Conservation (phyloP, 768 basidiomycete genomes). For the Daedaleopsis sinensis region DNA sequence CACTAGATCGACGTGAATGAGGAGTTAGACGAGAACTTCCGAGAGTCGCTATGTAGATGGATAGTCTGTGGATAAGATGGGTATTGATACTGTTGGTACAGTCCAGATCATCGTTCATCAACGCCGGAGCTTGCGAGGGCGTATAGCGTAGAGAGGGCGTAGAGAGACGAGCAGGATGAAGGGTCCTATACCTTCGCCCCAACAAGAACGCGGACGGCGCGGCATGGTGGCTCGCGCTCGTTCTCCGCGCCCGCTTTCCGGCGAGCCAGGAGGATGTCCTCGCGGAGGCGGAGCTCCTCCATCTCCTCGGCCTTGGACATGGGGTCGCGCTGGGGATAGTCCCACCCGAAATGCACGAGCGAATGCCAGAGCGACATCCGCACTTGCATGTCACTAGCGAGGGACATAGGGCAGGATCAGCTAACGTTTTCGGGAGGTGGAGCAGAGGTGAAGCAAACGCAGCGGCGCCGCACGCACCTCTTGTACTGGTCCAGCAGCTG, state of each 20-base stretch:
- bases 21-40: too few relatives aligned
- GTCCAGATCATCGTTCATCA: too few relatives aligned
- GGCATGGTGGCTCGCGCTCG: conserved; percentile 14
- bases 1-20: too few relatives aligned
- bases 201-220: conserved; percentile 11
- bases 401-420: not conserved
- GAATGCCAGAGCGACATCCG: conserved; percentile 30
- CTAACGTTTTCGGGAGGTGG: not conserved
- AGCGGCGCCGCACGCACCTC: conserved; percentile 18
- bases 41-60: too few relatives aligned
- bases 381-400: conserved; percentile 28
- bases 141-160: too few relatives aligned
- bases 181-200: conserved; percentile 5
- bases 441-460: not conserved
- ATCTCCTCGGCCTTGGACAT: conserved; percentile 28
- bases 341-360: conserved; percentile 28
- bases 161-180: too few relatives aligned
- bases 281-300: conserved; percentile 29
- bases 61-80: too few relatives aligned
- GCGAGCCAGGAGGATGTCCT: conserved; percentile 28
- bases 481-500: conserved; percentile 26
- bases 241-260: conserved; percentile 11
- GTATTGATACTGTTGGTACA: too few relatives aligned
- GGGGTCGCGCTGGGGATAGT: conserved; percentile 24
- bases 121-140: too few relatives aligned